phyloP scores from a whole-genome alignment of 2,329 filamentous ascomycete species.

The Fusarium euwallaceae region DNA sequence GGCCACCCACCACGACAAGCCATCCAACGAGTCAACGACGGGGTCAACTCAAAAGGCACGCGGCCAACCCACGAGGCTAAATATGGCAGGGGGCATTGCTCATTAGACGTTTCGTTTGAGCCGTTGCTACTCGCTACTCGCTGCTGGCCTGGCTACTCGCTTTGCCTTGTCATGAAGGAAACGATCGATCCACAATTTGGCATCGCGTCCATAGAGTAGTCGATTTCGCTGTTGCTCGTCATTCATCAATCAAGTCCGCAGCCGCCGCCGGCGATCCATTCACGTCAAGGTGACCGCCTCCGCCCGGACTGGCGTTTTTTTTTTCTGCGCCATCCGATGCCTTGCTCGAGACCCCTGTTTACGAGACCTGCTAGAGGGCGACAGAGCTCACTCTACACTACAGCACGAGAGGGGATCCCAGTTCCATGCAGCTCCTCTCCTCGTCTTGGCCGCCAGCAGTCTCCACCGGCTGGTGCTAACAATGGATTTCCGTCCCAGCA shows the following conservation, averaged over 20 bases:
- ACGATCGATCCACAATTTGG: conserved; percentile 35
- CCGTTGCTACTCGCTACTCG: conserved; percentile 33
- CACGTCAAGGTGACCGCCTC: conserved; percentile 38
- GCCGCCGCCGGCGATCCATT: conserved; percentile 38
- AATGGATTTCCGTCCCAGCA: conserved; percentile 9
- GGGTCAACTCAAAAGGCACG: conserved; percentile 43
- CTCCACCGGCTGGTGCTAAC: conserved; percentile 33
- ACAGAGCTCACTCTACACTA: conserved; percentile 6
- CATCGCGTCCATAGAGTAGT: conserved; percentile 30
- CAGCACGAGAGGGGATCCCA: conserved; percentile 34
- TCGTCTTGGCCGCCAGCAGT: conserved; percentile 33
- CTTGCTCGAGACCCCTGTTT: conserved; percentile 25
- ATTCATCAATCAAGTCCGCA: conserved; percentile 30
- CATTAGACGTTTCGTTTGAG: conserved; percentile 36
- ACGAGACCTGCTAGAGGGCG: conserved; percentile 15
- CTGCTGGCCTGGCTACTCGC: conserved; percentile 22
- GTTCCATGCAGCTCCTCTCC: conserved; percentile 43
- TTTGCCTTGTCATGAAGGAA: conserved; percentile 20
- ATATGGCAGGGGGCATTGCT: conserved; percentile 43
- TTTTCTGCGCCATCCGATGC: conserved; percentile 20
- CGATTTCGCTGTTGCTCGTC: conserved; percentile 27
- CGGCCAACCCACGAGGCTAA: conserved; percentile 48
- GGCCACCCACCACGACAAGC: conserved; percentile 40
- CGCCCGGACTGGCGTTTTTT: conserved; percentile 31
- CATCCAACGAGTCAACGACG: conserved; percentile 41